These are phyloP conservation scores for Penicillium oxalicum DNA, from an alignment of 2,329 filamentous ascomycete genomes.

Conservation along the genomic window DNA sequence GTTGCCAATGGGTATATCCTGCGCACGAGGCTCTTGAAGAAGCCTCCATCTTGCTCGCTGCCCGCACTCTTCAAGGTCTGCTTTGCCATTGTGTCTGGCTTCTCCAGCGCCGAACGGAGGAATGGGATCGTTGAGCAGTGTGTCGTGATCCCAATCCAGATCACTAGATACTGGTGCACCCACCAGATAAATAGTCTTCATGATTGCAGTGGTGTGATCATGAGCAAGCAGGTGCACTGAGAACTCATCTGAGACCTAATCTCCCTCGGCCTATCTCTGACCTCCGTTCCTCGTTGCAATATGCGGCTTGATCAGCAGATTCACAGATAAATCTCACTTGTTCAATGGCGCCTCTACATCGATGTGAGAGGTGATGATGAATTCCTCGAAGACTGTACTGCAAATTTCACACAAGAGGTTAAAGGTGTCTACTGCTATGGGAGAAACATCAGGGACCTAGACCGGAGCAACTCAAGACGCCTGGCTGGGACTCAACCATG, in stretches of 20 bases:
- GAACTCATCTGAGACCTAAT: too few relatives aligned
- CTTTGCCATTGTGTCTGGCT: constrained; percentile 1
- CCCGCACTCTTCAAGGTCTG: constrained; percentile 7
- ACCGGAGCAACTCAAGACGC: not conserved
- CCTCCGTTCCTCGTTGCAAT: too few relatives aligned
- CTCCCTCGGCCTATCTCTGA: too few relatives aligned
- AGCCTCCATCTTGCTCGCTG: constrained; percentile 26
- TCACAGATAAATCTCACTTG: too few relatives aligned
- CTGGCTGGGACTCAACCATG: constrained; percentile 2
- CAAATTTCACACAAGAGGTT: too few relatives aligned
- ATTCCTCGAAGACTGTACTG: too few relatives aligned
- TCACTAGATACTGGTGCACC: constrained; percentile 55
- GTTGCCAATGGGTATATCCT: constrained; percentile 5
- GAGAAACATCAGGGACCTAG: too few relatives aligned
- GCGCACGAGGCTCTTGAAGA: constrained; percentile 16
- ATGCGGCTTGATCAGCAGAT: too few relatives aligned
- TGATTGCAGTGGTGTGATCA: constrained; percentile 14
- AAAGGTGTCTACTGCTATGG: too few relatives aligned
- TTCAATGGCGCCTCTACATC: too few relatives aligned
- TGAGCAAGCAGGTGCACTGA: too few relatives aligned
- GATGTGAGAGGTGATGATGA: too few relatives aligned
- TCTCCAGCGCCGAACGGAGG: constrained; percentile 24
- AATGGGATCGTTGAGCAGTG: constrained; percentile 47
- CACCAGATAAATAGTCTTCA: constrained; percentile 46
- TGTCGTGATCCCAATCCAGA: constrained; percentile 50